A percentile compares a stretch with the other conserved stretches of the same genome.
phyloP scores from a whole-genome alignment of 768 basidiomycete genomes.

The Antrodiella citrinella region DNA sequence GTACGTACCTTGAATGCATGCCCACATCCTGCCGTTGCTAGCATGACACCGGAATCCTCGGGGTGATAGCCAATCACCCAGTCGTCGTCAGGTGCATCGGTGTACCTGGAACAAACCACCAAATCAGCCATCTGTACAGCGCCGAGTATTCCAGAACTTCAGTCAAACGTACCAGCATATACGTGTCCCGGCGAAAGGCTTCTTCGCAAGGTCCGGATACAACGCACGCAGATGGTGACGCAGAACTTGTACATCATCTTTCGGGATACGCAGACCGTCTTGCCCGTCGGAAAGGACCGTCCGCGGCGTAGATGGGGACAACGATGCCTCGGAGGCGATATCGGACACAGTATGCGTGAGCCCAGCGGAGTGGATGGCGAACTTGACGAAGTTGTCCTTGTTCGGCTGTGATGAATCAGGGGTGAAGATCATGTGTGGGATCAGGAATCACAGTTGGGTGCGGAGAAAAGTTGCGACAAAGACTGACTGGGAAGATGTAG shows the following conservation, averaged over 20 bases:
- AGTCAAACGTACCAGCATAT: conserved; percentile 70
- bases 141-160: background rate
- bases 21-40: conserved; percentile 86
- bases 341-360: conserved; percentile 37
- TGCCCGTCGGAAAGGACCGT: conserved; percentile 54
- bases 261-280: conserved; percentile 62
- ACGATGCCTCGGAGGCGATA: conserved; percentile 21
- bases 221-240: conserved; percentile 44
- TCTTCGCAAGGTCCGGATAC: conserved; percentile 73
- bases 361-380: conserved; percentile 71
- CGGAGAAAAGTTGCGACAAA: no score
- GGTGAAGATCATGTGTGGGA: no score
- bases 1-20: conserved; percentile 78
- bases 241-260: conserved; percentile 38
- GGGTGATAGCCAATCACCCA: conserved; percentile 83
- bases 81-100: conserved; percentile 77
- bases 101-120: conserved; percentile 65
- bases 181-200: conserved; percentile 63
- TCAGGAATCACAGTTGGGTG: background rate
- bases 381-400: conserved; percentile 60
- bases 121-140: background rate
- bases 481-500: conserved; percentile 74
- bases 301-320: conserved; percentile 63
- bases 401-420: no score
- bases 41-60: conserved; percentile 46